phyloP scores from a whole-genome alignment of 169 alveolate genomes.

The Babesia microti region DNA sequence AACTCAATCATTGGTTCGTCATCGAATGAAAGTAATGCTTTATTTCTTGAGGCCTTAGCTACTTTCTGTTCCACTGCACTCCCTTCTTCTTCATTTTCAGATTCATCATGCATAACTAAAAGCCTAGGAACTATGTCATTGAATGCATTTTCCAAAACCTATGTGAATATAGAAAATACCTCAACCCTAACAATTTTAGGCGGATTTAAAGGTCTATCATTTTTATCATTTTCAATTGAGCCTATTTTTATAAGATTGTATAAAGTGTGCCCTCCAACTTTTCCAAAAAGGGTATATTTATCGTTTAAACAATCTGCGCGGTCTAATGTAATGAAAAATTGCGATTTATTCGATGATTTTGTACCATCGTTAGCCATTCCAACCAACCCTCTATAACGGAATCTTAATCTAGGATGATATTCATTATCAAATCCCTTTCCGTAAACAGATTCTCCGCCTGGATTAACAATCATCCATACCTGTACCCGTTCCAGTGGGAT shows the following conservation, averaged over 20 bases:
- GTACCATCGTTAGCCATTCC: slow-evolving; percentile 51
- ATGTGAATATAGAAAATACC: slow-evolving; percentile 19
- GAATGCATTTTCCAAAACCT: slow-evolving; percentile 57
- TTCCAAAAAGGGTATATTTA: slow-evolving; percentile 85
- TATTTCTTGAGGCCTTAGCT: no score
- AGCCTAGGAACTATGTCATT: slow-evolving; percentile 52
- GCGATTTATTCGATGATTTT: slow-evolving; percentile 54
- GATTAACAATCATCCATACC: slow-evolving; percentile 17
- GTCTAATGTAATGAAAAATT: slow-evolving; percentile 84
- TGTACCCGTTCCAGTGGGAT: slow-evolving; percentile 64
- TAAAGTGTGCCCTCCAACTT: slow-evolving; percentile 64
- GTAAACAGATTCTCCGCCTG: slow-evolving; percentile 83
- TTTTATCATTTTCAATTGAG: slow-evolving; percentile 46
- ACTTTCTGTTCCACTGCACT: neutral
- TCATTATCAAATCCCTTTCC: slow-evolving; percentile 90
- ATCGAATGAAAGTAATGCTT: no score
- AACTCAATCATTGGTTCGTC: no score
- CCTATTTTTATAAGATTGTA: slow-evolving; percentile 56
- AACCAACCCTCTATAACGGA: slow-evolving; percentile 54
- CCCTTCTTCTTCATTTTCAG: neutral
- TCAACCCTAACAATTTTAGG: slow-evolving; percentile 26
- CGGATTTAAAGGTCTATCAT: slow-evolving; percentile 36
- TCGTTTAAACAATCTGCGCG: slow-evolving; percentile 73
- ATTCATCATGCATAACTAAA: slow-evolving; percentile 22
- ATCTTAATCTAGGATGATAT: slow-evolving; percentile 73